Evolutionary conservation across 2,329 filamentous ascomycete genomes (phyloP), one percentile per base, ranked within the genome.

Genomic region (Lachnellula hyalina): DNA sequence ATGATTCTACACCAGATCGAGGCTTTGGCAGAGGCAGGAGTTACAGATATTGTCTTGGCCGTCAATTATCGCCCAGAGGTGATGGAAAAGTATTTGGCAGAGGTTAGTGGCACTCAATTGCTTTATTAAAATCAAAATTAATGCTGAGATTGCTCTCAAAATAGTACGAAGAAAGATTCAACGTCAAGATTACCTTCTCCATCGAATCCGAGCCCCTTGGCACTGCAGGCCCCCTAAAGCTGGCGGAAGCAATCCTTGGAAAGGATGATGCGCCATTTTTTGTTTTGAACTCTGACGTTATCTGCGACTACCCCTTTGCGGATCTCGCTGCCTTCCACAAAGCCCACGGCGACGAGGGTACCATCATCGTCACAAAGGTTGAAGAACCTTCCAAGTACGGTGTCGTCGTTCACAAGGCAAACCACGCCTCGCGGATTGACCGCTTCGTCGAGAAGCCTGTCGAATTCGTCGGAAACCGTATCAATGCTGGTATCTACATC

Each of bases 1-100:
- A 99, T 99, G 93, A 97, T 99, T 74, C 82, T 95, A 70, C 93
- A 97, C 77, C 93, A 99, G 77, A 90, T 99, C 67, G 91, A 96
- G 77, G 91, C 90, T 63, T 83, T 99, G 65, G 93, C 94, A 65
- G 87, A 86, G 57, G 93, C 91, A 56, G 93, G 93, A 72, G 94
- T 97, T 63, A 97, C 90, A 60, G 92, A 97, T 77, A 96, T 99
- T 69, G 93, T 99, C 53, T 84, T 99, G 55, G 93, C 94, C 59
- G 94, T 99, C 74, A 99, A 99, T 83, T 99, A 99, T 81, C 85
- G 93, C 65, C 93, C 93, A 42, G 94, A 99, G 81, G 84, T 97
- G 65, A 97, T 99, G 94, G 92, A 96, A 69, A 87, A 89, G 68
- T 88, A 91, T 61, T 78, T 99, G 65, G 88, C 91, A 74, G 91